These are phyloP conservation scores for Leptomonas pyrrhocoris DNA, from an alignment of 208 protist genomes.

Conservation along the genomic window DNA sequence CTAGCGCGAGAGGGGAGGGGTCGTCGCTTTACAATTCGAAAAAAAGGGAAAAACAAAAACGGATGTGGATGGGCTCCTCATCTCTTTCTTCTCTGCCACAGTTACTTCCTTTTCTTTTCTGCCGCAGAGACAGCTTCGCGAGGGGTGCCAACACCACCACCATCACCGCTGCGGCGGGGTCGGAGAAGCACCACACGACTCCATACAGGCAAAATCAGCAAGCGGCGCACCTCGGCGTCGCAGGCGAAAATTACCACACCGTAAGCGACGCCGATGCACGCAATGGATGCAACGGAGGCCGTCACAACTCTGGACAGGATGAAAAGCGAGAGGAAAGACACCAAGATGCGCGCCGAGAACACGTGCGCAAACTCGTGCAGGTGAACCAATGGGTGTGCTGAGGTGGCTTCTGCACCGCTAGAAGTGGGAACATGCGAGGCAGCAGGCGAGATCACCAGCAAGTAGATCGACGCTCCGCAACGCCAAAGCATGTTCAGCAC, in stretches of 20 bases:
- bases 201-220: conserved; percentile 24
- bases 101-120: not conserved
- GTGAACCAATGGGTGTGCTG: not conserved
- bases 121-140: not conserved
- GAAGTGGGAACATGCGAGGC: not conserved
- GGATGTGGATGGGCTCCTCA: not conserved
- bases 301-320: conserved; percentile 24
- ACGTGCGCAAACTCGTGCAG: conserved; percentile 13
- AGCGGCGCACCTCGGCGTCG: conserved; percentile 39
- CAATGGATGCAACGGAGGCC: conserved; percentile 12
- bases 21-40: no score
- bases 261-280: conserved; percentile 24
- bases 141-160: no score
- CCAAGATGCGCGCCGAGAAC: conserved; percentile 8
- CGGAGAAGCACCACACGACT: not conserved
- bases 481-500: conserved; percentile 48
- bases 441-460: conserved; percentile 35
- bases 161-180: not conserved
- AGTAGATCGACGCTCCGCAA: conserved; percentile 36
- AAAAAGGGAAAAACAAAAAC: no score
- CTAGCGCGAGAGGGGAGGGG: no score
- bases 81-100: not conserved
- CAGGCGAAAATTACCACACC: conserved; percentile 26
- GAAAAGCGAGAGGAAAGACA: conserved; percentile 23
- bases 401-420: not conserved